Percentiles rank a stretch among this genome's conserved stretches.
phyloP scores from a whole-genome alignment of 2,329 filamentous ascomycete genomes.

The Penicillium sp. region DNA sequence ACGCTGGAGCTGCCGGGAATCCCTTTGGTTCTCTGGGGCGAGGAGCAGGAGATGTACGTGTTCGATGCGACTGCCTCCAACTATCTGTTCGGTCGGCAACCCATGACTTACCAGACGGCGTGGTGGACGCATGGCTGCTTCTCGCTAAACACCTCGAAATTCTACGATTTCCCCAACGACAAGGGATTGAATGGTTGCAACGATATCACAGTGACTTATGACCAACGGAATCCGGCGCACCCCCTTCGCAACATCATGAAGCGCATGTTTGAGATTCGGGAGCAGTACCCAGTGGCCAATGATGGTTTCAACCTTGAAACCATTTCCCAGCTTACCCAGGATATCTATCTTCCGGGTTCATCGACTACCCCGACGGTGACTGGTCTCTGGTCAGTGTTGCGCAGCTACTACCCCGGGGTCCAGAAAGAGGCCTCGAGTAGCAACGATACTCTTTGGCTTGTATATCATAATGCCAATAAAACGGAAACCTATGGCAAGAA shows the following conservation, averaged over 20 bases:
- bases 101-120: constrained; percentile 53
- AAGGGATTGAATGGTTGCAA: constrained; percentile 47
- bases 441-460: constrained; percentile 40
- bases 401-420: constrained; percentile 41
- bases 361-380: constrained; percentile 46
- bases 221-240: constrained; percentile 55
- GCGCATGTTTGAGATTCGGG: constrained; percentile 52
- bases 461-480: constrained; percentile 41
- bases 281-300: constrained; percentile 50
- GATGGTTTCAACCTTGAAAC: constrained; percentile 49
- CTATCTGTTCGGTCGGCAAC: constrained; percentile 56
- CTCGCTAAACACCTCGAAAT: constrained; percentile 47
- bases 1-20: constrained; percentile 54
- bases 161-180: constrained; percentile 51
- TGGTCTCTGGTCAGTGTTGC: constrained; percentile 53
- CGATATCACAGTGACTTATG: constrained; percentile 49
- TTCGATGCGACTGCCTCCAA: constrained; percentile 56
- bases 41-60: constrained; percentile 57
- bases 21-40: constrained; percentile 53
- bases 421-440: constrained; percentile 48
- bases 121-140: constrained; percentile 60
- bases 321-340: constrained; percentile 48
- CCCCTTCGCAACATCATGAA: constrained; percentile 54
- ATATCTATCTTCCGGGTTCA: constrained; percentile 46
- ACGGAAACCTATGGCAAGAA: constrained; percentile 50